phyloP scores from a whole-genome alignment of 139 green algal species.

The Chlorella sp. region DNA sequence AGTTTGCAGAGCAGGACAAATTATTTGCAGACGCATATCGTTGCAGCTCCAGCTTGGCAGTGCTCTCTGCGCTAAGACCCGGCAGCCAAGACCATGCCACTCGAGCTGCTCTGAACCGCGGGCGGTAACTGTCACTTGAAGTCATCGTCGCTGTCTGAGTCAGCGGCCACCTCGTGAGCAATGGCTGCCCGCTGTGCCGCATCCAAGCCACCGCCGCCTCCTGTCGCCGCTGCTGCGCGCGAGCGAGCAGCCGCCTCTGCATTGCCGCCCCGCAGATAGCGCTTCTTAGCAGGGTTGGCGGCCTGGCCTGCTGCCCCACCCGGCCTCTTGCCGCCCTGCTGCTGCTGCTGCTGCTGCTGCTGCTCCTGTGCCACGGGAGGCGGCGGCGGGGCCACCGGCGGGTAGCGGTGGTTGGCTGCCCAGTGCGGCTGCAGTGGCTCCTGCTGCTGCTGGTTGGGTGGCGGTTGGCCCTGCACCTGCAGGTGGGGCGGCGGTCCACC shows the following conservation, averaged over 20 bases:
- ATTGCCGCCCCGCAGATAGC: conserved; percentile 17
- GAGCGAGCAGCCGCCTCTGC: conserved; percentile 15
- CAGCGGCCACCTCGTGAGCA: not conserved
- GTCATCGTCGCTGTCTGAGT: not conserved
- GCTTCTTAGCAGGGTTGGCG: not conserved
- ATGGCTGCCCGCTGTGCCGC: conserved; percentile 12
- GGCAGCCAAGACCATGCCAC: too few species aligned
- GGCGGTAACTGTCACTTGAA: too few species aligned
- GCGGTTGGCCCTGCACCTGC: not conserved
- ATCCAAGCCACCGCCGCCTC: not conserved
- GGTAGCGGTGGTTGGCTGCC: not conserved
- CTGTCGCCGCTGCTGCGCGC: not conserved
- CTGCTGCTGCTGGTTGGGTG: not conserved
- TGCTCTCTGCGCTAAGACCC: too few species aligned
- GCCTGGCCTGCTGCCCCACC: too few species aligned
- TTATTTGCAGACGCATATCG: too few species aligned
- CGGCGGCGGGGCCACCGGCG: not conserved
- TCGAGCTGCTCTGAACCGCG: too few species aligned
- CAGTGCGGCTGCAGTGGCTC: not conserved
- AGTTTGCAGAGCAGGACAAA: too few species aligned
- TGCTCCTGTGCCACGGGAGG: not conserved
- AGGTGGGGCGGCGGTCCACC: not conserved
- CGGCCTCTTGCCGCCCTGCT: not conserved
- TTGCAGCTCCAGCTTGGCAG: too few species aligned
- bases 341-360: not conserved